Evolutionary conservation across 2,329 filamentous ascomycete genomes (phyloP).

Genomic region (Davidsoniella eucalypti): DNA sequence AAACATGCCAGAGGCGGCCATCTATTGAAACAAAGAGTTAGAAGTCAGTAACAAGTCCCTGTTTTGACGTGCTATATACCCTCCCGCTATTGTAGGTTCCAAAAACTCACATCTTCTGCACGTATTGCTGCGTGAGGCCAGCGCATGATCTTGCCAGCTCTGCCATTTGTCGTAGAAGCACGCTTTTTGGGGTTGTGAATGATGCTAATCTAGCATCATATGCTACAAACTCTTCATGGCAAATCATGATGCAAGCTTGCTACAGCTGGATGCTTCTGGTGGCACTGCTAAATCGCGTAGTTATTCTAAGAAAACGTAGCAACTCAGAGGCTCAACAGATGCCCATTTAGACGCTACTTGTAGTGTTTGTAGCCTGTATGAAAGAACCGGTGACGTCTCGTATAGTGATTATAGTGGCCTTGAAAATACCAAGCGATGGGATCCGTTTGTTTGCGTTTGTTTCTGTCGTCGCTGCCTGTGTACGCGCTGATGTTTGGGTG

Average conservation of each 20-base stretch:
- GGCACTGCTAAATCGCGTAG: too few species aligned
- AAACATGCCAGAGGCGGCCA: slow-evolving; percentile 83
- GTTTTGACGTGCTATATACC: background rate
- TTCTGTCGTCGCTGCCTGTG: too few species aligned
- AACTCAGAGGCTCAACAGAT: too few species aligned
- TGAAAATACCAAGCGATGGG: too few species aligned
- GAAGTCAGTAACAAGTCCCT: background rate
- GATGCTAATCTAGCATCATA: slow-evolving; percentile 65
- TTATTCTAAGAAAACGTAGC: too few species aligned
- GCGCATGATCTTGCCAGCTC: slow-evolving; percentile 36
- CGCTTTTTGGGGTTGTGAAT: slow-evolving; percentile 58
- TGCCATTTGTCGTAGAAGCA: slow-evolving; percentile 42
- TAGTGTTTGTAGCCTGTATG: background rate
- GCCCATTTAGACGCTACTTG: background rate
- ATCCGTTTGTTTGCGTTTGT: too few species aligned
- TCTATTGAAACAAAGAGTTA: slow-evolving; percentile 28
- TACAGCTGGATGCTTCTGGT: background rate
- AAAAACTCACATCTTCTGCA: slow-evolving; percentile 18
- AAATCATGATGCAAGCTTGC: slow-evolving; percentile 8
- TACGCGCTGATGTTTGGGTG: too few species aligned
- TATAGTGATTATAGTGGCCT: too few species aligned
- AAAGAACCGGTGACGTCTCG: too few species aligned
- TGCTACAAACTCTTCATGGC: slow-evolving; percentile 36
- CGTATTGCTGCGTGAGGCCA: slow-evolving; percentile 55
- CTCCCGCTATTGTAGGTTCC: background rate